Base-by-base conservation (phyloP, 495 filamentous ascomycete species). In the Friedmanniomyces simplex region DNA sequence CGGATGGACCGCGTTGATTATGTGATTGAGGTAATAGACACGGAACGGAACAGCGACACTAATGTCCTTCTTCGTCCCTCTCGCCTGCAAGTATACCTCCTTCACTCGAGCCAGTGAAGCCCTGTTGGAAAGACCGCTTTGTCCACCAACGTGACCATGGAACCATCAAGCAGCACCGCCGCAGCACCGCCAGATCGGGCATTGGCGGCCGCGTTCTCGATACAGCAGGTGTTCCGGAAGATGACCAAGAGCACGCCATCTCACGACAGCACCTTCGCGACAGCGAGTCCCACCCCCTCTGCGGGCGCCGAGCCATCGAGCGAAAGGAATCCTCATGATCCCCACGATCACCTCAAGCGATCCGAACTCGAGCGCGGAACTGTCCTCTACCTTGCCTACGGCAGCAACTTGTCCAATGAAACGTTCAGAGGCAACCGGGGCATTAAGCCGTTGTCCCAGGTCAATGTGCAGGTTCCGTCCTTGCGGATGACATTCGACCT, bases 341-440 rank as follows among this genome's bases (percentile, higher is more conserved):
- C 55, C 1, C 28, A 52, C 13, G 25, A 60, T 5, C 34, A 51
- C 52, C 26, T 55, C 8, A 30, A 54, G 3, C 10, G 46, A 20
- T n/a, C 54, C 32, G 60, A 57, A 16, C 21, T 45, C 3, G 36
- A 65, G 20, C 48, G 65, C 10, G 54, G 76, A 25, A 88, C 88
- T 1, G 75, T 95, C 50, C 78, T 95, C 46, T 98, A 97, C 73
- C 81, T 98, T 12, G 93, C 93, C 39, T 98, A 98, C 63, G 93
- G 93, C 60, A 95, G 90, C 50, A 98, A 97, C 68, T 79, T 98
- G 55, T 78, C 73, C 51, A 76, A 83, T 18, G 68, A 84, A 64
- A 89, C 85, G 0, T 96, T 97, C 68, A 77, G 80, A 26, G 87
- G 84, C 47, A 71, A 62, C 30, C 83, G 90, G 13, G 84, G 84